Base-by-base conservation (phyloP, 2,329 filamentous ascomycete species). In the Dactylellina parvicollis region DNA sequence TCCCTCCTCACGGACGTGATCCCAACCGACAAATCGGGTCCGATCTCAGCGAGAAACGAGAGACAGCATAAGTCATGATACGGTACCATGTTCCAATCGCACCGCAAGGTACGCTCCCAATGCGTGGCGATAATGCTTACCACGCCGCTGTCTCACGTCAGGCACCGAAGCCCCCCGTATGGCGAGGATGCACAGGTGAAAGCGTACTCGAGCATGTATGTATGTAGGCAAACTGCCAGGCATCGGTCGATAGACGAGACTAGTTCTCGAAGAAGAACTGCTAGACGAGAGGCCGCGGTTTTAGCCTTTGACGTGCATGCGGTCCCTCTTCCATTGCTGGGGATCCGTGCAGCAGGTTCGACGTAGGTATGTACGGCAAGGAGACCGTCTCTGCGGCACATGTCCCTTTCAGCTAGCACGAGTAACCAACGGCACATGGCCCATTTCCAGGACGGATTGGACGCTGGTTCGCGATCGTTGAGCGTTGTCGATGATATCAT, bases 251-350 rank as follows among this genome's bases (percentile, higher is more conserved):
- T 61, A 52, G 60, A 66, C 69, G 36, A 73, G 54, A 56, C 69
- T 73, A 73, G 60, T 56, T 50, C 69, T 73, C 32, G 69, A 73
- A 73, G 54, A n/a, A 65, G 69, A 60, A 61, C 60, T 66, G 36
- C 40, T 73, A 73, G 60, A 73, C 69, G 69, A 73, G 60, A 64
- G 60, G 54, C 67, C 44, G 42, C 10, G 54, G 57, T 66, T 73
- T 73, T 73, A 66, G 60, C 60, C 69, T 66, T 60, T 66, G 60
- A 61, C 28, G 30, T 73, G 60, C 60, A 59, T 66, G 40, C 52
- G 59, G n/a, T n/a, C n/a, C 42, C 40, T 47, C 49, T 66, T 47
- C 22, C 50, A 16, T 47, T 40, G 34, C 40, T 49, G 38, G 69
- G 60, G 69, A 73, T 61, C 69, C 69, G 69, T 73, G 69, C 69